Evolutionary conservation across 1,284 basidiomycete genomes (phyloP), one percentile per base, ranked within the genome.

Genomic region (Jaminaea rosea): DNA sequence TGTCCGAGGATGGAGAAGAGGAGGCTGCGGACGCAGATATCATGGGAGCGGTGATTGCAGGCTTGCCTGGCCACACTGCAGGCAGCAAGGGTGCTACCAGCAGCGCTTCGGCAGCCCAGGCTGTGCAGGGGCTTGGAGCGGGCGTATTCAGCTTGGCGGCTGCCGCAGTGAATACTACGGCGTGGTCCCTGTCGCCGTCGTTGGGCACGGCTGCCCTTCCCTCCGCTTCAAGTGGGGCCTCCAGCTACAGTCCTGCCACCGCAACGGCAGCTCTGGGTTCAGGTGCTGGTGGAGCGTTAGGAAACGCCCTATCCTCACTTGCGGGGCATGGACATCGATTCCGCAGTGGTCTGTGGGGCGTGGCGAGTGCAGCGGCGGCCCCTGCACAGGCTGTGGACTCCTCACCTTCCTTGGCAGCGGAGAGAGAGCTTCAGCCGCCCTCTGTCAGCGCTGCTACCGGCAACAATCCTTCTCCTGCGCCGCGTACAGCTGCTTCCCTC

Each of bases 401-500:
- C 13, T 13, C 39, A 3, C 39, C 39, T 42, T 17, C 39, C 24
- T 17, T 15, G 5, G 39, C 37, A 42, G 24, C 37, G 29, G 21
- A 21, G 21, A n/a, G 15, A n/a, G 3, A 27, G 27, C n/a, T n/a
- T n/a, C n/a, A 31, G 37, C 36, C 34, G 50, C 32, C 34, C 48
- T 58, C 0, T 52, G 52, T 48, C 52, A 1, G 56, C 52, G 1
- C 11, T 56, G 6, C 11, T 26, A 42, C 2, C 37, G 27, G 17
- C 39, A 24, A 1, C 23, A 19, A 11, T 5, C 13, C 27, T 17
- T 3, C 21, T 9, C 55, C 1, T 21, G 19, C 17, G 27, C 15
- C n/a, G 17, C 17, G 44, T 7, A 46, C 50, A 6, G 41, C 54
- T 4, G 63, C 63, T 0, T 49, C 32, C 11, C 44, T 63, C 36